Percentiles rank a stretch among this genome's conserved stretches.
These are phyloP conservation scores for Cucumis melo DNA, from an alignment of 306 rosid species.

Conservation along the genomic window DNA sequence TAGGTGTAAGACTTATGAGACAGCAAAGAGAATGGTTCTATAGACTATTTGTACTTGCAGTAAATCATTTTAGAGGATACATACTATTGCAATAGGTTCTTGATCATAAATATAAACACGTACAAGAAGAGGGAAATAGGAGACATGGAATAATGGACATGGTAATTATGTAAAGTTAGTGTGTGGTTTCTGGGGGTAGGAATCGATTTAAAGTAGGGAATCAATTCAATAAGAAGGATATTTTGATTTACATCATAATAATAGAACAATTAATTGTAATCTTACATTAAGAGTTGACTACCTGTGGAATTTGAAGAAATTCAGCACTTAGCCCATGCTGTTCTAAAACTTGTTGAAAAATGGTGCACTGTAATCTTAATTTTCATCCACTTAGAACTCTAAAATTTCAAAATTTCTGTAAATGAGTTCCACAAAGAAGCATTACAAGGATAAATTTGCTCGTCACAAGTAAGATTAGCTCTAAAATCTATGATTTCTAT, in stretches of 20 bases:
- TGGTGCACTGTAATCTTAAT: slow-evolving; percentile 79
- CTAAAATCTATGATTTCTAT: no score
- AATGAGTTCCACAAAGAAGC: no score
- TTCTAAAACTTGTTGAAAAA: slow-evolving; percentile 90
- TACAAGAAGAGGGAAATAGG: neutral
- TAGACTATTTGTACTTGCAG: neutral
- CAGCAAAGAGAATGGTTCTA: neutral
- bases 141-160: neutral
- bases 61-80: neutral
- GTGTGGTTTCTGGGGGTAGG: neutral
- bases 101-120: neutral
- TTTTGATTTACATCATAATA: neutral
- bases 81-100: neutral
- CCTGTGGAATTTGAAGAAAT: slow-evolving; percentile 93
- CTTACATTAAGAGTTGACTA: slow-evolving; percentile 13
- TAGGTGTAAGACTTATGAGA: neutral
- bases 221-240: neutral
- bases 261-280: neutral
- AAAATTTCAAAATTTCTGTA: no score
- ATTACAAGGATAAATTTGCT: no score
- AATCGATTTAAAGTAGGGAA: neutral
- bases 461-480: no score
- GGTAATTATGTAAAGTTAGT: neutral
- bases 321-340: slow-evolving; percentile 85
- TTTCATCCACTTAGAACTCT: no score